These are phyloP conservation scores for Lepraria neglecta DNA, from an alignment of 495 filamentous ascomycete genomes.

Conservation along the genomic window DNA sequence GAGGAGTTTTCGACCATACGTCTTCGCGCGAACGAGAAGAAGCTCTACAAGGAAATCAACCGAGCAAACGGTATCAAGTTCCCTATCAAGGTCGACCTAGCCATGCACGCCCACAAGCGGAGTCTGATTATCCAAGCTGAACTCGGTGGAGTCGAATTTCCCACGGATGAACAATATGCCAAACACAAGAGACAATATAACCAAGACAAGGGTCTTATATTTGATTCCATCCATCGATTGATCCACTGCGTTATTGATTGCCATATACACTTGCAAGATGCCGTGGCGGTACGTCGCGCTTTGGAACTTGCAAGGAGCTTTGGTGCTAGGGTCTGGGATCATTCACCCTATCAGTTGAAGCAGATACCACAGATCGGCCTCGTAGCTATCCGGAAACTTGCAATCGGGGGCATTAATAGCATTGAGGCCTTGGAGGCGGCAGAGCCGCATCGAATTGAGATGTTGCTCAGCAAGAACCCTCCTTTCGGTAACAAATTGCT, in stretches of 20 bases:
- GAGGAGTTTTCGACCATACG: conserved; percentile 72
- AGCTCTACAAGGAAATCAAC: conserved; percentile 77
- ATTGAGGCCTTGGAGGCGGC: conserved; percentile 64
- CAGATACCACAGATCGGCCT: conserved; percentile 80
- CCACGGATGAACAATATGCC: conserved; percentile 52
- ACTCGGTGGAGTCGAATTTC: conserved; percentile 69
- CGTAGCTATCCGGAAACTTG: conserved; percentile 71
- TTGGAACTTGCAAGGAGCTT: conserved; percentile 76
- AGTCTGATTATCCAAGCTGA: conserved; percentile 78
- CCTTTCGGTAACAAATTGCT: conserved; percentile 73
- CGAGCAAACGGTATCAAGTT: conserved; percentile 64
- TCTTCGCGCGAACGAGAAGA: conserved; percentile 67
- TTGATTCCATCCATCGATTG: conserved; percentile 66
- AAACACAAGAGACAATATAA: conserved; percentile 57
- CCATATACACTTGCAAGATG: conserved; percentile 60
- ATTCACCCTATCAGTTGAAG: conserved; percentile 74
- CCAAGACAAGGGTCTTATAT: conserved; percentile 65
- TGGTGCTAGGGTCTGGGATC: conserved; percentile 78
- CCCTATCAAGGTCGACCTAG: conserved; percentile 72
- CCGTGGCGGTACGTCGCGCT: conserved; percentile 58
- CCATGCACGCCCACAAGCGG: conserved; percentile 71
- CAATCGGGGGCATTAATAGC: conserved; percentile 59
- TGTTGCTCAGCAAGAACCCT: conserved; percentile 67
- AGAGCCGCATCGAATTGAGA: conserved; percentile 68
- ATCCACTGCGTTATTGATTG: conserved; percentile 85